phyloP scores from a whole-genome alignment of 345 rosid genomes.

The Arabis hirsuta region DNA sequence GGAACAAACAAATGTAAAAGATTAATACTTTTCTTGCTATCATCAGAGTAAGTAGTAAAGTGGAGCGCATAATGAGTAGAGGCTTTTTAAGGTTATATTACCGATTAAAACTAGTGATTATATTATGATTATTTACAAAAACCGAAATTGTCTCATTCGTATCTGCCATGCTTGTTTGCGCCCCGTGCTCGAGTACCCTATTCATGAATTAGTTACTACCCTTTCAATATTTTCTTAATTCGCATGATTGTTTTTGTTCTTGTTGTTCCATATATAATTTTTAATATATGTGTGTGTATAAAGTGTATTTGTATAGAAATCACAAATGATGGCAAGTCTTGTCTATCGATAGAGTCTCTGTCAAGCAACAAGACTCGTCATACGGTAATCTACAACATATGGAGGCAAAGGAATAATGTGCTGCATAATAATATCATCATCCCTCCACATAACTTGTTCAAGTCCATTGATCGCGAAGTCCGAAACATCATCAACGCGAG shows the following conservation, averaged over 20 bases:
- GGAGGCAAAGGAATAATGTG: no score
- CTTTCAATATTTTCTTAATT: neutral
- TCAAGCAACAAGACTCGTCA: slow-evolving; percentile 19
- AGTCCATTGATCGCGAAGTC: no score
- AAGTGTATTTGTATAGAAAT: neutral
- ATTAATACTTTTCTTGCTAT: slow-evolving; percentile 19
- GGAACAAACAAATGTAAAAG: slow-evolving; percentile 26
- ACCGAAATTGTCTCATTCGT: slow-evolving; percentile 29
- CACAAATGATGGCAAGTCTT: neutral
- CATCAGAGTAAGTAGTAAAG: slow-evolving; percentile 28
- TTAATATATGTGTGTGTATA: neutral
- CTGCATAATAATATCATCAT: no score
- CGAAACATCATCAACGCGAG: no score
- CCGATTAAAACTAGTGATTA: slow-evolving; percentile 35
- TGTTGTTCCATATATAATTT: neutral
- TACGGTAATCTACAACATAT: no score
- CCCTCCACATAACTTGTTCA: no score
- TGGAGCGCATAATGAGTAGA: slow-evolving; percentile 33
- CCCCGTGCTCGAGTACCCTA: slow-evolving; percentile 36
- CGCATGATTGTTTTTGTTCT: no score
- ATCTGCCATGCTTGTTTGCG: slow-evolving; percentile 39
- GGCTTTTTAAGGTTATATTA: slow-evolving; percentile 30
- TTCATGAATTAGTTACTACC: slow-evolving; percentile 4
- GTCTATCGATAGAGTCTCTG: neutral
- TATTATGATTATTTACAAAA: slow-evolving; percentile 29